These are phyloP conservation scores for Allium cepa DNA, from an alignment of 106 monocot species.

Conservation along the genomic window DNA sequence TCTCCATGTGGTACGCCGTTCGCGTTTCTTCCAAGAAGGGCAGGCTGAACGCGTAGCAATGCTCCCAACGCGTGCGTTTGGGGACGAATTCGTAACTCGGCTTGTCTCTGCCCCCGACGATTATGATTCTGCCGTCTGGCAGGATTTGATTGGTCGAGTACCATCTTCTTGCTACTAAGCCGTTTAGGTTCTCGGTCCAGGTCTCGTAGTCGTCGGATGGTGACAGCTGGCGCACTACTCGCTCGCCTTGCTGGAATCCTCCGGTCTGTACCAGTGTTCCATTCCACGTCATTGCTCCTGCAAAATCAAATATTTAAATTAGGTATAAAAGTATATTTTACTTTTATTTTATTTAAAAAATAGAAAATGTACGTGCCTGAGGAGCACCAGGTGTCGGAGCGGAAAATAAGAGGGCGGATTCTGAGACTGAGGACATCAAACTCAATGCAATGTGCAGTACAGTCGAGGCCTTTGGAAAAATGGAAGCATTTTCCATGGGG, in stretches of 20 bases:
- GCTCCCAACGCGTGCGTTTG: constrained; percentile 8
- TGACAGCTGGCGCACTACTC: constrained; percentile 15
- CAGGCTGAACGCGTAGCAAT: constrained; percentile 7
- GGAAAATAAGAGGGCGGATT: constrained; percentile 21
- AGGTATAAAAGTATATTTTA: too few relatives aligned
- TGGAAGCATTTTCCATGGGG: constrained; percentile 6
- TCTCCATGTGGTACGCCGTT: constrained; percentile 42
- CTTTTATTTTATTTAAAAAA: too few relatives aligned
- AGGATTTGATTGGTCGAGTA: constrained; percentile 55
- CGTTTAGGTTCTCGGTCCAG: constrained; percentile 26
- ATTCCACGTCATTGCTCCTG: constrained; percentile 13
- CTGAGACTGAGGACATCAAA: constrained; percentile 12
- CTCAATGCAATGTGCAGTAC: constrained; percentile 34
- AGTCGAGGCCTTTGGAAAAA: constrained; percentile 12
- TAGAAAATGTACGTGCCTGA: constrained; percentile 10
- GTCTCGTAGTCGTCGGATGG: constrained; percentile 32
- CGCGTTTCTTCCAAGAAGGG: constrained; percentile 22
- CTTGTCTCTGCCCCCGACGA: constrained; percentile 52
- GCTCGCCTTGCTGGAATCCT: constrained; percentile 29
- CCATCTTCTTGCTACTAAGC: constrained; percentile 21
- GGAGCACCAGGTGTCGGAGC: constrained; percentile 55
- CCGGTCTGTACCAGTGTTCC: constrained; percentile 48
- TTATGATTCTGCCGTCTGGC: constrained; percentile 49
- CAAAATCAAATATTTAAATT: too few relatives aligned
- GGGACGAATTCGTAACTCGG: constrained; percentile 60